Percentiles rank a stretch among this genome's conserved stretches.
phyloP scores from a whole-genome alignment of 2,329 filamentous ascomycete genomes.

The Aspergillus oerlinghausenensis region DNA sequence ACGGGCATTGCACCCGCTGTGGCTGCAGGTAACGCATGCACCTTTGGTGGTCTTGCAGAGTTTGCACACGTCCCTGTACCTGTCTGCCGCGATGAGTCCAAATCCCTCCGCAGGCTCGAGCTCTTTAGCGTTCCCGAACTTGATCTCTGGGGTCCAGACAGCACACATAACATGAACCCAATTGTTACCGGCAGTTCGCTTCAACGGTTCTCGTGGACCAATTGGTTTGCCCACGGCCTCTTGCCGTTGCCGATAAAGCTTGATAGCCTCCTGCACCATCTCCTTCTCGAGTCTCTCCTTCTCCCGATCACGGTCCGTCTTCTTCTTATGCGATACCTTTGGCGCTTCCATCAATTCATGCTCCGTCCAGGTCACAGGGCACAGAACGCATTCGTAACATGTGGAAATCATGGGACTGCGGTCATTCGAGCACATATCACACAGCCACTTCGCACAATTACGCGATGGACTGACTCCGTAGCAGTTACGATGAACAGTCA shows the following conservation, averaged over 20 bases:
- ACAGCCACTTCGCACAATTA: conserved; percentile 76
- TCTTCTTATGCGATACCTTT: conserved; percentile 78
- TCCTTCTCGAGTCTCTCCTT: conserved; percentile 84
- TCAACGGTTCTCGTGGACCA: conserved; percentile 83
- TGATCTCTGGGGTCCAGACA: conserved; percentile 85
- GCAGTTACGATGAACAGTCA: conserved; percentile 87
- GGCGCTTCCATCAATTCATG: conserved; percentile 80
- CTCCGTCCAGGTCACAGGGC: conserved; percentile 74
- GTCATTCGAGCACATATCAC: conserved; percentile 94
- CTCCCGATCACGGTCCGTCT: conserved; percentile 85
- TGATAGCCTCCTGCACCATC: conserved; percentile 69
- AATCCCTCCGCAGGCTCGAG: conserved; percentile 88
- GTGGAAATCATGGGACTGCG: conserved; percentile 90
- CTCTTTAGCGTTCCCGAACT: conserved; percentile 79
- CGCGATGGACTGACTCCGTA: conserved; percentile 77
- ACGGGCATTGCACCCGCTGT: conserved; percentile 45
- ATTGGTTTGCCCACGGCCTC: conserved; percentile 76
- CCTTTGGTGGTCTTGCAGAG: conserved; percentile 69
- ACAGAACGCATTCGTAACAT: conserved; percentile 88
- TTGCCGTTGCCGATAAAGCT: conserved; percentile 79
- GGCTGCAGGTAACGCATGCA: conserved; percentile 79
- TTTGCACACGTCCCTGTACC: conserved; percentile 76
- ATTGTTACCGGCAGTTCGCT: conserved; percentile 92
- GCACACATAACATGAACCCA: conserved; percentile 97
- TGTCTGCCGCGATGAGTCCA: conserved; percentile 67